Evolutionary conservation across 305 asterid genomes (phyloP), one percentile per base, ranked within the genome.

Genomic region (Ilex paraguariensis): DNA sequence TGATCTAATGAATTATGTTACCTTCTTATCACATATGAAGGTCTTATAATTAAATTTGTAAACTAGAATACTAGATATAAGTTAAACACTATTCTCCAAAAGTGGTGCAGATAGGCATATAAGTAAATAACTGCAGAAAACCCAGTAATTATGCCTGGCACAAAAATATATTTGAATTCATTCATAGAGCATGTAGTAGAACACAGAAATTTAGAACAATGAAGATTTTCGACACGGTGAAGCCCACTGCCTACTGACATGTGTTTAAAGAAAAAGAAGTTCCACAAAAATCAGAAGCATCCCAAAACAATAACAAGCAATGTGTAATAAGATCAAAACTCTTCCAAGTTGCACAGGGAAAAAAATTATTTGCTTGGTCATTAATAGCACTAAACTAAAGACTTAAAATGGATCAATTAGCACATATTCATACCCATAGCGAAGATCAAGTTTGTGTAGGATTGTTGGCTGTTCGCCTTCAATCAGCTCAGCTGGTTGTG

Each of bases 381-480:
- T 21, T 21, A 21, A 21, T 21, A 21, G 28, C 28, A 21, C 28
- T 21, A 21, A 21, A 21, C 28, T 21, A 21, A 21, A 21, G 28
- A 21, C 28, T 21, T 21, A 21, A 21, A 21, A 21, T 21, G 13
- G 4, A 7, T 13, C 15, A 46, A 46, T 46, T 46, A 10, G 52
- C 52, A 7, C 13, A 46, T 53, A 58, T 66, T 39, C 79, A 10
- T 85, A 94, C 99, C 96, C 91, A 72, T 79, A 90, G 72, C 99
- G 96, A 75, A 83, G 78, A 74, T 94, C 98, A 62, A 94, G 95
- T 77, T 84, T 88, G 72, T 94, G 96, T 75, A 90, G 66, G 75
- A 94, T 69, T 60, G 62, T 68, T 31, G 97, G 96, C 58, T 82
- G 83, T 75, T 86, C 93, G 48, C 67, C 76, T 71, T 79, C 87